Evolutionary conservation across 345 rosid species (phyloP).

Genomic region (Microcos paniculata): DNA sequence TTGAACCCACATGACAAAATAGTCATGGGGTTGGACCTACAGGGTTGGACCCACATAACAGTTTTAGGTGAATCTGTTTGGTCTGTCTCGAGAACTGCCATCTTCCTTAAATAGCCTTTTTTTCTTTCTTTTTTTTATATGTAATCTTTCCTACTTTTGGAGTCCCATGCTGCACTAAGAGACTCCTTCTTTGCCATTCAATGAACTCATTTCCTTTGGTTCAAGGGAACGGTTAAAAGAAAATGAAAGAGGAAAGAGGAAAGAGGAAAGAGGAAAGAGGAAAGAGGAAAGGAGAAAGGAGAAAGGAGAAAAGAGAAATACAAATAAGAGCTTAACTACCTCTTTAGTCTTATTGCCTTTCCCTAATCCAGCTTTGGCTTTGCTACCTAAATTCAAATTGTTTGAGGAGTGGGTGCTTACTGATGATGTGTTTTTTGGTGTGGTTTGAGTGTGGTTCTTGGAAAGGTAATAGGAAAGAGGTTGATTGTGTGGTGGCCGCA

Average conservation of each 20-base stretch:
- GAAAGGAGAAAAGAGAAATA: too few species aligned
- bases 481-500: too few species aligned
- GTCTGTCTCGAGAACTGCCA: conserved; percentile 14
- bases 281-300: background rate
- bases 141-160: background rate
- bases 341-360: background rate
- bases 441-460: too few species aligned
- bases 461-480: too few species aligned
- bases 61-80: conserved; percentile 23
- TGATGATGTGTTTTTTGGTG: too few species aligned
- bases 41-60: too few species aligned
- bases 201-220: background rate
- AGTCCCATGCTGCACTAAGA: background rate
- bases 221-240: background rate
- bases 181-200: background rate
- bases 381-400: conserved; percentile 3
- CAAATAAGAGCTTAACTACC: too few species aligned
- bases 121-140: background rate
- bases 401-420: too few species aligned
- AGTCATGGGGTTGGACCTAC: too few species aligned
- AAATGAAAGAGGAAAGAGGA: too few species aligned
- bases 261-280: too few species aligned
- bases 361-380: background rate
- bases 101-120: background rate
- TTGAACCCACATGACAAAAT: too few species aligned